These are phyloP conservation scores for Graphilbum sp. DNA, from an alignment of 2,329 filamentous ascomycete genomes.

Conservation along the genomic window DNA sequence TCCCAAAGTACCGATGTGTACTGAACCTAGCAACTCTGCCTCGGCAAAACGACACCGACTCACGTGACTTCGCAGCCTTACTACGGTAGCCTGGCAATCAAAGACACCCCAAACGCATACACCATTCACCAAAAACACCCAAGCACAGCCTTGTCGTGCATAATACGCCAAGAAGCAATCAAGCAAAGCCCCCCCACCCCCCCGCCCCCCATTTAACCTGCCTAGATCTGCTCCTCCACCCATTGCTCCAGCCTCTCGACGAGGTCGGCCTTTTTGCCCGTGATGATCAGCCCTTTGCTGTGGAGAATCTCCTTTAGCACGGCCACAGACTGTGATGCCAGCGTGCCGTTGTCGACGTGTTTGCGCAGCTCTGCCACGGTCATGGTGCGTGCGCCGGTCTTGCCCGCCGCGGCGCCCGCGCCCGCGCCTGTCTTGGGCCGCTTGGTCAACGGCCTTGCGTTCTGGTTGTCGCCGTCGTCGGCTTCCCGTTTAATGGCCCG, in stretches of 20 bases:
- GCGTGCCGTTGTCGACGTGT: constrained; percentile 26
- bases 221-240: constrained; percentile 28
- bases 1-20: too few species aligned
- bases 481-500: constrained; percentile 35
- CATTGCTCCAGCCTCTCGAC: constrained; percentile 40
- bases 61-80: too few species aligned
- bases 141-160: too few species aligned
- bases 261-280: constrained; percentile 37
- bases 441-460: constrained; percentile 30
- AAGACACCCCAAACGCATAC: too few species aligned
- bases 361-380: constrained; percentile 29
- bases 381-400: constrained; percentile 14
- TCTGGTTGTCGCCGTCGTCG: constrained; percentile 18
- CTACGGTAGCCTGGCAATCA: too few species aligned
- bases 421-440: constrained; percentile 30
- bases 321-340: constrained; percentile 37
- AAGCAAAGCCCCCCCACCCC: too few species aligned
- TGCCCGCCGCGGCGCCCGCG: constrained; percentile 15
- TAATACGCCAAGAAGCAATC: too few species aligned
- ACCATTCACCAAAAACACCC: too few species aligned
- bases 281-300: constrained; percentile 28
- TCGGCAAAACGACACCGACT: too few species aligned
- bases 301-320: constrained; percentile 33
- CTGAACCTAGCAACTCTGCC: too few species aligned
- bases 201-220: background rate